Percentiles rank a stretch among this genome's conserved stretches.
Evolutionary conservation across 768 basidiomycete genomes (phyloP).

Genomic region (Collybia nuda): DNA sequence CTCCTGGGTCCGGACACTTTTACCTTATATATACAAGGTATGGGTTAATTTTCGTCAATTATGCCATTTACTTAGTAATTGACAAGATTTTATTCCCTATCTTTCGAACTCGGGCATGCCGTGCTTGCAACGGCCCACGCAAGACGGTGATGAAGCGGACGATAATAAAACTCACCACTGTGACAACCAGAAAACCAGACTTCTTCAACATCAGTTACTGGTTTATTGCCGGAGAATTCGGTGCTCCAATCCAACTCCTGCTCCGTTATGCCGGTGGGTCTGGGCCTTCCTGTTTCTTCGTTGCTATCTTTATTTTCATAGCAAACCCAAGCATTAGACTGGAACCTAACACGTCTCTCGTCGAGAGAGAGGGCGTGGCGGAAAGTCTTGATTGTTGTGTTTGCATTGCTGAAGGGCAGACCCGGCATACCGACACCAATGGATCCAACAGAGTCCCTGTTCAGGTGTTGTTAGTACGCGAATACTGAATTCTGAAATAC

Average conservation of each 20-base stretch:
- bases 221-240: background rate
- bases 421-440: slow-evolving; percentile 53
- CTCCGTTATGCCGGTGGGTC: background rate
- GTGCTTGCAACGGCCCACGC: too few species aligned
- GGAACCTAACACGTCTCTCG: slow-evolving; percentile 60
- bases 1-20: too few species aligned
- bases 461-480: background rate
- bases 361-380: slow-evolving; percentile 69
- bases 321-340: slow-evolving; percentile 48
- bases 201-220: slow-evolving; percentile 47
- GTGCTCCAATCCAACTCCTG: background rate
- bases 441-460: slow-evolving; percentile 68
- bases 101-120: too few species aligned
- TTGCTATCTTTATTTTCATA: slow-evolving; percentile 18
- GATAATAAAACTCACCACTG: slow-evolving; percentile 28
- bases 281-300: slow-evolving; percentile 18
- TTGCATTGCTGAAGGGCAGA: slow-evolving; percentile 58
- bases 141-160: too few species aligned
- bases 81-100: too few species aligned
- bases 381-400: slow-evolving; percentile 55
- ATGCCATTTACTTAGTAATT: too few species aligned
- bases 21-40: too few species aligned
- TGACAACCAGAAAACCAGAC: slow-evolving; percentile 69
- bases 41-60: too few species aligned
- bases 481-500: background rate